These are phyloP conservation scores for Clonostachys rhizophaga DNA, from an alignment of 2,329 filamentous ascomycete species.

Conservation along the genomic window DNA sequence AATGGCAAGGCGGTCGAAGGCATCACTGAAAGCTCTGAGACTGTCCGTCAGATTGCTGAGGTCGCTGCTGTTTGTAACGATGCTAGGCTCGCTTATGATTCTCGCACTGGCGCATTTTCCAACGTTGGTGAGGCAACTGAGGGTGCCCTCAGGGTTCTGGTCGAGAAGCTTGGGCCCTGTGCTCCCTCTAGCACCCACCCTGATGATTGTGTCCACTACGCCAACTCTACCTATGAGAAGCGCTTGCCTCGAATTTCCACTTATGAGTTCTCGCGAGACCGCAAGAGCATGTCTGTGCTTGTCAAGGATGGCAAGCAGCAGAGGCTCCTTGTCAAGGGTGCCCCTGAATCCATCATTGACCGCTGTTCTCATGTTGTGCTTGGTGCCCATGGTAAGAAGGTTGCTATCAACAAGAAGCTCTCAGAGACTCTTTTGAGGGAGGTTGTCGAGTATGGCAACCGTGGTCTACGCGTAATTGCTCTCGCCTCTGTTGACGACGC, in stretches of 20 bases:
- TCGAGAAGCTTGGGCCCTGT: slow-evolving; percentile 89
- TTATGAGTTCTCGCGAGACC: slow-evolving; percentile 94
- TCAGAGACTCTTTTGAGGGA: slow-evolving; percentile 69
- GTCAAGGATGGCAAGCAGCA: slow-evolving; percentile 66
- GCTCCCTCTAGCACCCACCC: slow-evolving; percentile 48
- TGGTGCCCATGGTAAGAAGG: slow-evolving; percentile 73
- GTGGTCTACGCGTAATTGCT: slow-evolving; percentile 90
- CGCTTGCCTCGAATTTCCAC: slow-evolving; percentile 73
- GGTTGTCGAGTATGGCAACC: slow-evolving; percentile 85
- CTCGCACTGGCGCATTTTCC: slow-evolving; percentile 67
- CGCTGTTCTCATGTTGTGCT: slow-evolving; percentile 80
- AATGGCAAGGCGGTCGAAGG: slow-evolving; percentile 66
- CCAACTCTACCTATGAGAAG: slow-evolving; percentile 81
- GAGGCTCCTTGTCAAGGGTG: slow-evolving; percentile 91
- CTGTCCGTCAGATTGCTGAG: slow-evolving; percentile 72
- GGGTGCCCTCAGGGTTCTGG: slow-evolving; percentile 83
- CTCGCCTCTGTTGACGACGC: slow-evolving; percentile 81
- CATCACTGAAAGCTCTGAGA: slow-evolving; percentile 66
- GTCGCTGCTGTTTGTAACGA: slow-evolving; percentile 84
- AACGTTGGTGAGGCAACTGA: slow-evolving; percentile 94
- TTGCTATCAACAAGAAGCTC: slow-evolving; percentile 66
- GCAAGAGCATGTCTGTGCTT: slow-evolving; percentile 98
- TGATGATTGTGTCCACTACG: slow-evolving; percentile 70
- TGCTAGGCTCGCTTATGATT: slow-evolving; percentile 75
- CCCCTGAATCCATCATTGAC: slow-evolving; percentile 90